Evolutionary conservation across 345 rosid species (phyloP).

Genomic region (Aethionema arabicum): DNA sequence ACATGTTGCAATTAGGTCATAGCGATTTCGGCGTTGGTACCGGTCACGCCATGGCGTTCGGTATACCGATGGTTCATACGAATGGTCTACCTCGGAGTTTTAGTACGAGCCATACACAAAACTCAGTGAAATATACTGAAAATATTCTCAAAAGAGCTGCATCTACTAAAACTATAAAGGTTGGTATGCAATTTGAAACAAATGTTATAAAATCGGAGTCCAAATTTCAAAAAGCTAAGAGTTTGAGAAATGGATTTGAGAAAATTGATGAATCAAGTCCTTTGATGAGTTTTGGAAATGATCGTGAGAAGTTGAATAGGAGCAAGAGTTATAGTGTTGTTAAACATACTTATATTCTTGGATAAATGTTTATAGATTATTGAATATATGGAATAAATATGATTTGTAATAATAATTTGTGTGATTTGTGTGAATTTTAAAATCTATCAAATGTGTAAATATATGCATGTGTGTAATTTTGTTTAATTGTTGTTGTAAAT

Average conservation of each 20-base stretch:
- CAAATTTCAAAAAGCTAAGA: slow-evolving; percentile 11
- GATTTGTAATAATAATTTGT: not conserved
- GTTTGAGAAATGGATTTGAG: slow-evolving; percentile 53
- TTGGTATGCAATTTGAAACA: slow-evolving; percentile 9
- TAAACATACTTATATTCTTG: slow-evolving; percentile 4
- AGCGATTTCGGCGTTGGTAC: slow-evolving; percentile 31
- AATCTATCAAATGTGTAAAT: slow-evolving; percentile 1
- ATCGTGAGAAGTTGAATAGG: slow-evolving; percentile 35
- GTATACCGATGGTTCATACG: slow-evolving; percentile 43
- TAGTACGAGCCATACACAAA: slow-evolving; percentile 43
- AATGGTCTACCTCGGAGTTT: slow-evolving; percentile 43
- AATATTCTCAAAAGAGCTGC: slow-evolving; percentile 60
- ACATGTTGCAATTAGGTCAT: slow-evolving; percentile 47
- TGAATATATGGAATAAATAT: not conserved
- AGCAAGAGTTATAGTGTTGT: slow-evolving; percentile 39
- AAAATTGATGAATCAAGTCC: slow-evolving; percentile 64
- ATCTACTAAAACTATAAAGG: slow-evolving; percentile 40
- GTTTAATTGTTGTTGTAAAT: slow-evolving; percentile 1
- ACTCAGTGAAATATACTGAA: slow-evolving; percentile 37
- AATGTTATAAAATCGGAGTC: not conserved
- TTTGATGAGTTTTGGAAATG: slow-evolving; percentile 47
- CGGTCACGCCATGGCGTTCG: slow-evolving; percentile 29
- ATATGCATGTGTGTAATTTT: not conserved
- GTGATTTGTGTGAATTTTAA: slow-evolving; percentile 4
- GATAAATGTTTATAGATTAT: not conserved